Percentiles rank a stretch among this genome's conserved stretches.
Conservation (phyloP, 352 stramenopile species). For the Phytophthora cryptogea region DNA sequence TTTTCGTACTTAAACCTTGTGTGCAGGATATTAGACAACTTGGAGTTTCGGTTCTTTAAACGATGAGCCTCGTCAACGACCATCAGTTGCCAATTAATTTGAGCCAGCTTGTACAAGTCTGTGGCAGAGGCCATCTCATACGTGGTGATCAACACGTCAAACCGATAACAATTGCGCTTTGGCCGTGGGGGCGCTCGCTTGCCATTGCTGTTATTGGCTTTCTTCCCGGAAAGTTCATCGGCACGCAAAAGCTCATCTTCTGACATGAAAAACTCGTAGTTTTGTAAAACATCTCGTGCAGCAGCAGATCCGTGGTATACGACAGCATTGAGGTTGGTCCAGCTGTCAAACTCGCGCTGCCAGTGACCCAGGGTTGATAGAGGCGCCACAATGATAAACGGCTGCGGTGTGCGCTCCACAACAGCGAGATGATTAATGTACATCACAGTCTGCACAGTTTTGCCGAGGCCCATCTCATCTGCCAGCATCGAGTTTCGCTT, state of each 20-base stretch:
- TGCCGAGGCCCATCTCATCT: conserved; percentile 98
- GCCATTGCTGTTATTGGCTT: conserved; percentile 14
- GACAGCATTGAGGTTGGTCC: conserved; percentile 98
- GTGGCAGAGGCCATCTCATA: conserved; percentile 98
- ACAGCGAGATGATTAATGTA: conserved; percentile 96
- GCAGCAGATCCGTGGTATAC: conserved; percentile 97
- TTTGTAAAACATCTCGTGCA: conserved; percentile 90
- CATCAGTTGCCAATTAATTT: conserved; percentile 94
- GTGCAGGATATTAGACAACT: conserved; percentile 89
- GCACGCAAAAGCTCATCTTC: conserved; percentile 49
- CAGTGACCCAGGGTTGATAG: conserved; percentile 98
- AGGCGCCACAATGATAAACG: conserved; percentile 98
- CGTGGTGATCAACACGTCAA: conserved; percentile 99
- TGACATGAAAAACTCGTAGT: conserved; percentile 95
- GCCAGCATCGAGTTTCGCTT: conserved; percentile 98
- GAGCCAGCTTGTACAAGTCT: conserved; percentile 93
- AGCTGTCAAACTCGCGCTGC: conserved; percentile 95
- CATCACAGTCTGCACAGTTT: conserved; percentile 95
- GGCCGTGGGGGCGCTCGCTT: conserved; percentile 32
- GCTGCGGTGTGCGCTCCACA: conserved; percentile 94
- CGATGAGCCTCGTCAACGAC: conserved; percentile 99
- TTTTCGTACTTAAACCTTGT: conserved; percentile 83
- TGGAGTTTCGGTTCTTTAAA: conserved; percentile 98
- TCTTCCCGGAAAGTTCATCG: conserved; percentile 36
- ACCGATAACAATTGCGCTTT: conserved; percentile 85